These are phyloP conservation scores for Magnusiomyces tetraspermus DNA, from an alignment of 1,139 yeast genomes.

Conservation along the genomic window DNA sequence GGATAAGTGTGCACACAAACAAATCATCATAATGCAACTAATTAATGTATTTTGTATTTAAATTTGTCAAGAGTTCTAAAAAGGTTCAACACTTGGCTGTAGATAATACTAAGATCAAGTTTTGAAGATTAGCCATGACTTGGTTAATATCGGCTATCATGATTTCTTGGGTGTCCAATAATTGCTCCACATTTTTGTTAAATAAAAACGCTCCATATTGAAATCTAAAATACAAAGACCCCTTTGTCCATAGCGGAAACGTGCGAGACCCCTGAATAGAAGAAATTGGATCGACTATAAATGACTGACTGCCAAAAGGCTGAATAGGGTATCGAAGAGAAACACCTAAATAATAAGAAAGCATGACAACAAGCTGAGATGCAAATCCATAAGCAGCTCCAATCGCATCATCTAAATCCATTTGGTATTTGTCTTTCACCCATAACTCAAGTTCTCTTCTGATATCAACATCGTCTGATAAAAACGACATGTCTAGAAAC, in stretches of 20 bases:
- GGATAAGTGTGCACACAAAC: too few relatives aligned
- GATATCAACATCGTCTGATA: neutral
- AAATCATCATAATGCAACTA: too few relatives aligned
- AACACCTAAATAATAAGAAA: constrained; percentile 39
- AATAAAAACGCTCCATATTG: constrained; percentile 45
- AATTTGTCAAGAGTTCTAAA: too few relatives aligned
- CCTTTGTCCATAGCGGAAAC: constrained; percentile 43
- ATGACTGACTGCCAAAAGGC: constrained; percentile 43
- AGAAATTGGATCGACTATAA: constrained; percentile 43
- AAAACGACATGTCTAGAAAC: neutral
- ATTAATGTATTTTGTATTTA: too few relatives aligned
- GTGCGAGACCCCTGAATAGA: constrained; percentile 37
- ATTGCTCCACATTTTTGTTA: constrained; percentile 43
- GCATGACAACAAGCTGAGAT: constrained; percentile 36
- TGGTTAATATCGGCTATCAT: constrained; percentile 33
- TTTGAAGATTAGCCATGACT: constrained; percentile 35
- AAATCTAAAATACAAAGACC: constrained; percentile 40
- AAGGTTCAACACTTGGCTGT: neutral
- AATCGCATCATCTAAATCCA: constrained; percentile 32
- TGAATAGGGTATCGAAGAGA: constrained; percentile 45
- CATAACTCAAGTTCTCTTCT: neutral
- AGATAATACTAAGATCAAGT: constrained; percentile 28
- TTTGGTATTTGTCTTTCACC: constrained; percentile 15
- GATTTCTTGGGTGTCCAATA: constrained; percentile 34
- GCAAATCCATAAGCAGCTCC: constrained; percentile 45